A percentile compares a stretch with the other conserved stretches of the same genome.
These are phyloP conservation scores for Malus hybrid DNA, from an alignment of 331 rosid species.

Conservation along the genomic window DNA sequence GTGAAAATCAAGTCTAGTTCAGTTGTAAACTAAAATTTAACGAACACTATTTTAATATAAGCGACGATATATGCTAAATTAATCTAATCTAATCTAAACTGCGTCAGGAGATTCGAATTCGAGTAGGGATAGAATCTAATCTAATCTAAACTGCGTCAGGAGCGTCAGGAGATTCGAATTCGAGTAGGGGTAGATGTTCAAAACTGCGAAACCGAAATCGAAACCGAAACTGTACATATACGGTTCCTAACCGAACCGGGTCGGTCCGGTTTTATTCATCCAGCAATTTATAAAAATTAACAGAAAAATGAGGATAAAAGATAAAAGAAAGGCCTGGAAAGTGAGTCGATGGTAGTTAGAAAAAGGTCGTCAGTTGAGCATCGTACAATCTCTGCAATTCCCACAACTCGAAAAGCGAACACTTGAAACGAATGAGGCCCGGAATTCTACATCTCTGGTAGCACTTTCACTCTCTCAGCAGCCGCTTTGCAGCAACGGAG, in stretches of 20 bases:
- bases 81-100: too few species aligned
- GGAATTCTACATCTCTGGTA: background rate
- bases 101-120: too few species aligned
- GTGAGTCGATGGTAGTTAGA: background rate
- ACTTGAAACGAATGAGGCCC: background rate
- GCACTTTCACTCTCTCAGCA: background rate
- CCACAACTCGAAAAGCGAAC: background rate
- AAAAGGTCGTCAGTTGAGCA: background rate
- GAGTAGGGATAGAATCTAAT: background rate
- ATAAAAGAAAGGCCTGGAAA: background rate
- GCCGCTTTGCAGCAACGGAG: background rate
- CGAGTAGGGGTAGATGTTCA: background rate
- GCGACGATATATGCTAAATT: background rate
- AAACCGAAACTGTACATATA: background rate
- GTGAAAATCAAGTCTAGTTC: too few species aligned
- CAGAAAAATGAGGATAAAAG: too few species aligned
- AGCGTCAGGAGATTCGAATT: too few species aligned
- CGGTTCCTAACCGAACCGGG: background rate
- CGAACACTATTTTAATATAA: too few species aligned
- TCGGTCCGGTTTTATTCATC: background rate
- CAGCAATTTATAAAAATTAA: background rate
- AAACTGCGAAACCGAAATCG: too few species aligned
- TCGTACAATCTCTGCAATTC: background rate
- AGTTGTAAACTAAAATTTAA: too few species aligned
- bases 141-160: too few species aligned